phyloP scores from a whole-genome alignment of 208 protist genomes.

The Acanthamoeba lenticulata region DNA sequence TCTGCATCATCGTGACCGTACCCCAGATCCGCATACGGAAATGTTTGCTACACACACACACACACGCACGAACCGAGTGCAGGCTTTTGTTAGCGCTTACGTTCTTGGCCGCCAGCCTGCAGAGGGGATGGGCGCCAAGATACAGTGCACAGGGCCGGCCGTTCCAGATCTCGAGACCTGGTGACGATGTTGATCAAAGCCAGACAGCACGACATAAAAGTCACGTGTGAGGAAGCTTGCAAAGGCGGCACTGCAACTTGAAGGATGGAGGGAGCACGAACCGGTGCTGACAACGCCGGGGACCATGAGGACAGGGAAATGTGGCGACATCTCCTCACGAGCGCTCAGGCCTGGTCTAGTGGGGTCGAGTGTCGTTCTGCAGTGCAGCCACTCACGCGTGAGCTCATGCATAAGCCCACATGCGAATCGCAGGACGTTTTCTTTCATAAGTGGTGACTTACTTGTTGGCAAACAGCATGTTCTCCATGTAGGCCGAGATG shows the following conservation, averaged over 20 bases:
- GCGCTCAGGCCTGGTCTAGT: not conserved
- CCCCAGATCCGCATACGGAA: constrained; percentile 75
- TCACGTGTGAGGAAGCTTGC: too few species aligned
- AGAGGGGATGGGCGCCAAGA: too few species aligned
- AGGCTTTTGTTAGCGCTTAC: not conserved
- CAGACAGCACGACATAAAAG: not conserved
- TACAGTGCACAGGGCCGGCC: not conserved
- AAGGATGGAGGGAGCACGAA: too few species aligned
- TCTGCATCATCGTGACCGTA: constrained; percentile 70
- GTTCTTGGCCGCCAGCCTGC: too few species aligned
- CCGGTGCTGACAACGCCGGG: not conserved
- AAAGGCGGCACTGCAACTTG: too few species aligned
- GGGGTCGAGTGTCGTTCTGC: not conserved
- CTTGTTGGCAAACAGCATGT: not conserved
- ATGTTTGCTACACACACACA: too few species aligned
- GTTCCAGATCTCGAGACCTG: constrained; percentile 4
- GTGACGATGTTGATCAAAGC: too few species aligned
- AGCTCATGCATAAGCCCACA: too few species aligned
- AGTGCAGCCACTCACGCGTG: too few species aligned
- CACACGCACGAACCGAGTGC: too few species aligned
- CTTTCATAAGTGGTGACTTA: too few species aligned
- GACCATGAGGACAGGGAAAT: not conserved
- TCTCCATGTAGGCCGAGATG: not conserved
- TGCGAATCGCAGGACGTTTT: too few species aligned
- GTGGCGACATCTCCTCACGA: not conserved